Evolutionary conservation across 306 rosid species (phyloP).

Genomic region (Casuarina glauca): DNA sequence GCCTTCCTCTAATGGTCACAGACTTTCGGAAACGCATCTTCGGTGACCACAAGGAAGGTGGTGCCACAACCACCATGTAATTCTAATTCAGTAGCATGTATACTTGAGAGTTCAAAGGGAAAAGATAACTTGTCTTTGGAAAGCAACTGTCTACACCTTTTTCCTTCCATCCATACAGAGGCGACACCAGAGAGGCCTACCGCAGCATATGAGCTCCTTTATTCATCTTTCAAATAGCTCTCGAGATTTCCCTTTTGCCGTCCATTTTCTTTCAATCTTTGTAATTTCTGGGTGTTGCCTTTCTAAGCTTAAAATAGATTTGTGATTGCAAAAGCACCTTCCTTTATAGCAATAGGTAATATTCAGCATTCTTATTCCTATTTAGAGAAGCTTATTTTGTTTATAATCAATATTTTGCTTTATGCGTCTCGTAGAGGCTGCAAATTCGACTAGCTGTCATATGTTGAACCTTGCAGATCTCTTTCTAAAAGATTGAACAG

Average conservation of each 20-base stretch:
- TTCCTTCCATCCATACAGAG: constrained; percentile 15
- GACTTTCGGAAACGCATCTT: constrained; percentile 91
- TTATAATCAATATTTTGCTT: no score
- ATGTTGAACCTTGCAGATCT: no score
- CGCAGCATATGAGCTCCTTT: constrained; percentile 7
- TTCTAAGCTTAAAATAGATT: constrained; percentile 22
- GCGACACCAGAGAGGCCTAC: constrained; percentile 3
- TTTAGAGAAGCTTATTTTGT: background rate
- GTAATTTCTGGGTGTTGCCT: constrained; percentile 19
- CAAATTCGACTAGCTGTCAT: no score
- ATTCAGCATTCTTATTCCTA: background rate
- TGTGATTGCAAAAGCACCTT: constrained; percentile 13
- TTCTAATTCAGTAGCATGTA: constrained; percentile 19
- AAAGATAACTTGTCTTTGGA: constrained; percentile 24
- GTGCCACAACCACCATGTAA: constrained; percentile 37
- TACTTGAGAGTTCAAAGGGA: constrained; percentile 24
- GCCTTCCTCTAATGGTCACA: constrained; percentile 92
- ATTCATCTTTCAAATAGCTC: background rate
- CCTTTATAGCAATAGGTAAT: background rate
- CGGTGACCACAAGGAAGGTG: constrained; percentile 85
- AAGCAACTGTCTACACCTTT: constrained; percentile 17
- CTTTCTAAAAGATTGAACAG: no score
- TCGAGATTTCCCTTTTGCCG: constrained; percentile 14
- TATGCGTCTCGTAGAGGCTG: no score
- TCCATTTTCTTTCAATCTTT: constrained; percentile 10